phyloP scores from a whole-genome alignment of 2,329 filamentous ascomycete species.

The Fusarium buharicum region DNA sequence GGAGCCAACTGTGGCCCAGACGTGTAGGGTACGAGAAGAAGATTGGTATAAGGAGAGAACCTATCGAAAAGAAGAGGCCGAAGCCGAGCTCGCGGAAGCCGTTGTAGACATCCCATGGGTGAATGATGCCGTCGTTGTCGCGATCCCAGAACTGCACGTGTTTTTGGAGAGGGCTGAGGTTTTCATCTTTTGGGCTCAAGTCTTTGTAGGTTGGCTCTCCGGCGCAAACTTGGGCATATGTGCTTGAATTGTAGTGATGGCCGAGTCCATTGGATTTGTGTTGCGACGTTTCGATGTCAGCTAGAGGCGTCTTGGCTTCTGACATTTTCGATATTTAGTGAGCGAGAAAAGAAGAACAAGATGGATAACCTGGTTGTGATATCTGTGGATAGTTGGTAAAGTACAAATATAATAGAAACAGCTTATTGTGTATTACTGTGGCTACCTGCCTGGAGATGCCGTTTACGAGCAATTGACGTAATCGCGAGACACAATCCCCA shows the following conservation, averaged over 20 bases:
- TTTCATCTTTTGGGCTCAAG: neutral
- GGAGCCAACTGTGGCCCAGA: constrained; percentile 49
- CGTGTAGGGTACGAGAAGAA: constrained; percentile 58
- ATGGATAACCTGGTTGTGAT: neutral
- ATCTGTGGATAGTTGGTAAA: neutral
- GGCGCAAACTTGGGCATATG: neutral
- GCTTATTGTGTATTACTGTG: neutral
- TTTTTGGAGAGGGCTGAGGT: constrained; percentile 48
- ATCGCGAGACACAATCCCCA: constrained; percentile 1
- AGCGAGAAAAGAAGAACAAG: too few species aligned
- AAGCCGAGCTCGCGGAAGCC: constrained; percentile 57
- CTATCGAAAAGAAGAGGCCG: constrained; percentile 52
- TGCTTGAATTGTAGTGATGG: neutral
- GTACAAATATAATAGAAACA: neutral
- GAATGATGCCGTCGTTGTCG: constrained; percentile 54
- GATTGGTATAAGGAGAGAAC: constrained; percentile 55
- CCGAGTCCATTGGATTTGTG: neutral
- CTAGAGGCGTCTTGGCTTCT: neutral
- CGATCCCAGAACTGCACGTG: constrained; percentile 56
- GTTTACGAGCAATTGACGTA: constrained; percentile 31
- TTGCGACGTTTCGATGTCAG: neutral
- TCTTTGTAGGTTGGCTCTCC: rapidly evolving
- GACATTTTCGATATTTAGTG: too few species aligned
- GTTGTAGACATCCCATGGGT: constrained; percentile 52
- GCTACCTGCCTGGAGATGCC: neutral